Evolutionary conservation across 2,329 filamentous ascomycete species (phyloP), one percentile per base, ranked within the genome.

Genomic region (Colletotrichum musae): DNA sequence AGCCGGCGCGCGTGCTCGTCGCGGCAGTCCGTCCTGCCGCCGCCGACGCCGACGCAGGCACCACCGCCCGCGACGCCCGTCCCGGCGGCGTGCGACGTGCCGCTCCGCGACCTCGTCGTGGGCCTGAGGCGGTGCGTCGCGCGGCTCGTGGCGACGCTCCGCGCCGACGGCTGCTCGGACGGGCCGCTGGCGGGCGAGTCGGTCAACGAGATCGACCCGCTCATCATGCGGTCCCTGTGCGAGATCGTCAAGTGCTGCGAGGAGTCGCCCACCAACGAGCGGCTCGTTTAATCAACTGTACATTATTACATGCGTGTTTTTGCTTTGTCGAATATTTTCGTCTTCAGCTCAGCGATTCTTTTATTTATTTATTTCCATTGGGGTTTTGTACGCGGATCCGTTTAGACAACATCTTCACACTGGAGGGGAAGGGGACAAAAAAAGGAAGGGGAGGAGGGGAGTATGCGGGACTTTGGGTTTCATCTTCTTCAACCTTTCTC

Each of bases 81-180:
- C 10, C 18, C 61, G 43, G 7, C 32, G 32, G 18, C 54, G 9
- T 43, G 48, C 13, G 80, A 84, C 36, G 74, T 75, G 15, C 76
- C 80, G 1, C 76, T 86, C 58, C 77, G 80, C 15, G 83, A 84
- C 26, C 78, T 90, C 1, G 85, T 86, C 39, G 76, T 80, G 1
- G 87, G 86, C 0, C 78, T 90, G 18, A 78, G 83, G 51, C 80
- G 79, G 51, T 89, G 87, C 74, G 85, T 89, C 65, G 80, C 80
- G 2, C 77, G 84, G 16, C 78, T 90, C 2, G 82, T 89, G 0
- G 79, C 82, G 3, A 88, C 87, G 5, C 81, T 88, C 13, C 72
- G 71, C 45, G 61, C 24, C 3, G 71, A 69, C 28, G 71, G 58
- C 6, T 45, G 58, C 6, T 45, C 41, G 12, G 66, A 70, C 2